Evolutionary conservation across 2,329 filamentous ascomycete genomes (phyloP), one percentile per base, ranked within the genome.

Genomic region (Monosporascus sp.): DNA sequence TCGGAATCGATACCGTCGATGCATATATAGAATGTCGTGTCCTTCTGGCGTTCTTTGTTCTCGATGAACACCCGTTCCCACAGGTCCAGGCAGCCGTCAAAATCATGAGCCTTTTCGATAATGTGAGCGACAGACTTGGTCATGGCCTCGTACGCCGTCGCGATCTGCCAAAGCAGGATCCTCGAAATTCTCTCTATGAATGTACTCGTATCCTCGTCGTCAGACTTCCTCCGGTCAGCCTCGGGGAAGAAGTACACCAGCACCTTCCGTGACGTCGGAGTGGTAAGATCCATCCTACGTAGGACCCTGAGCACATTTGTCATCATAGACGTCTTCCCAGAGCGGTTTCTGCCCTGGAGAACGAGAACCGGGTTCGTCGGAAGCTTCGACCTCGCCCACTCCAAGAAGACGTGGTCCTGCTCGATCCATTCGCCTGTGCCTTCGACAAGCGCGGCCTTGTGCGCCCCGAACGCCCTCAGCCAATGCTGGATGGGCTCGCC

Each of bases 261-360:
- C 8, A 66, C 62, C 4, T 58, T 57, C 9, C 65, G 60, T 11
- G 63, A 59, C 0, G 60, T 63, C 17, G 63, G 61, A 0, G 57
- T 60, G 8, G 55, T 53, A 9, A 51, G 55, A 7, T 56, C 58
- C 41, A 58, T 46, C 45, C 59, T 62, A 39, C 65, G 61, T 14
- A 69, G 54, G 20, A 60, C 57, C 31, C 59, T 63, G 37, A 69
- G 53, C 22, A 62, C 58, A 45, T 68, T 69, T 11, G 67, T 61
- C 54, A 67, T 63, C 52, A 68, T 53, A 22, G 66, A 68, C 18
- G 67, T 68, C 55, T 69, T 69, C 3, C 67, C 68, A 1, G 67
- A 63, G 35, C 64, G 63, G 31, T 61, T 63, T 17, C 54, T 56
- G 2, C 67, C 68, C 14, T 58, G 62, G 3, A 69, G 52, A 1